Evolutionary conservation across 345 rosid species (phyloP).

Genomic region (Aurinia saxatilis): DNA sequence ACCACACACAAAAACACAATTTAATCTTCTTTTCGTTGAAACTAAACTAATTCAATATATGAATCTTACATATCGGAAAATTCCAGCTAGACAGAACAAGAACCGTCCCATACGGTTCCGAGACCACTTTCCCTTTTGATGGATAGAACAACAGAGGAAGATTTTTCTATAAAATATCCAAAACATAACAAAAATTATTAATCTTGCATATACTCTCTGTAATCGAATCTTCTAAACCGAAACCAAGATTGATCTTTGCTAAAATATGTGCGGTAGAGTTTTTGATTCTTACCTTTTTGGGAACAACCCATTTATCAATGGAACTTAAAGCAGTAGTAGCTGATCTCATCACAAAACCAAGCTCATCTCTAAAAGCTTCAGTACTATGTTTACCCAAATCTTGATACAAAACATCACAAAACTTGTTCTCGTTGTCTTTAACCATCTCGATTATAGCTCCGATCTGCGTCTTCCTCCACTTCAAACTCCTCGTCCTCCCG

Average conservation of each 20-base stretch:
- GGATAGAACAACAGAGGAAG: conserved; percentile 61
- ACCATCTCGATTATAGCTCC: conserved; percentile 45
- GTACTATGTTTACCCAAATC: conserved; percentile 82
- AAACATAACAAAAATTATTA: not conserved
- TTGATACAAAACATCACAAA: conserved; percentile 45
- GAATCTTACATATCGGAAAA: conserved; percentile 70
- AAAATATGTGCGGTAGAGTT: too few species aligned
- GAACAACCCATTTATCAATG: conserved; percentile 71
- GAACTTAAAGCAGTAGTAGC: conserved; percentile 39
- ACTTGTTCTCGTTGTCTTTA: conserved; percentile 45
- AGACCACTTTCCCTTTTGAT: conserved; percentile 47
- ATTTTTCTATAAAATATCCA: conserved; percentile 29
- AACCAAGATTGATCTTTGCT: not conserved
- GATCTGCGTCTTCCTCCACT: conserved; percentile 78
- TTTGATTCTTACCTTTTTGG: conserved; percentile 43
- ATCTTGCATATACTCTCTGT: not conserved
- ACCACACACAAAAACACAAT: not conserved
- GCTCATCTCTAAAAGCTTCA: conserved; percentile 74
- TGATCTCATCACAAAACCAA: conserved; percentile 62
- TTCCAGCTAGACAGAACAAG: conserved; percentile 77
- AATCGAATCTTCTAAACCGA: not conserved
- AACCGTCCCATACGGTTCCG: conserved; percentile 80
- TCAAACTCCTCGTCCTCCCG: conserved; percentile 50
- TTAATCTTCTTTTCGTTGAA: not conserved
- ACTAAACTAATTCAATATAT: not conserved